A percentile compares a stretch with the other conserved stretches of the same genome.
Evolutionary conservation across 306 rosid genomes (phyloP).

Genomic region (Gastrolobium villosum): DNA sequence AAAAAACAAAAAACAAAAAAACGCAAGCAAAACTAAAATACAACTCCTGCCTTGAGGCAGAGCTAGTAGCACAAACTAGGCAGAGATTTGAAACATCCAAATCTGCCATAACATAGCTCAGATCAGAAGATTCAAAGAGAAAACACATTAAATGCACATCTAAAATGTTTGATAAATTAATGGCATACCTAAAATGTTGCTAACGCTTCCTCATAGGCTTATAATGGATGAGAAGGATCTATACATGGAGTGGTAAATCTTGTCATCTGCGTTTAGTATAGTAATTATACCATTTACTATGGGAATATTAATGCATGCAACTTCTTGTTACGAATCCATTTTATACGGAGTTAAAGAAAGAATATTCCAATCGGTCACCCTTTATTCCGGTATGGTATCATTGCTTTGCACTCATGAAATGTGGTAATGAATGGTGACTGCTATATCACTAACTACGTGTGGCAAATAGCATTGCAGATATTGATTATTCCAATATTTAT

Average conservation of each 20-base stretch:
- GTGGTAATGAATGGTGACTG: slow-evolving; percentile 15
- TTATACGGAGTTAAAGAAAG: background rate
- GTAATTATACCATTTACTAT: background rate
- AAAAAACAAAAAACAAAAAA: too few relatives aligned
- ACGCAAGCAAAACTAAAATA: background rate
- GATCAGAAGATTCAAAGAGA: background rate
- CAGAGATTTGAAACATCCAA: background rate
- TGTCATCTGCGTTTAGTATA: background rate
- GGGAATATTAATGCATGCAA: background rate
- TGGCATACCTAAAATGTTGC: background rate
- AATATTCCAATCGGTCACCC: slow-evolving; percentile 27
- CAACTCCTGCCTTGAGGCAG: background rate
- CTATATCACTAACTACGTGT: background rate
- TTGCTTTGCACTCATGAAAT: slow-evolving; percentile 29
- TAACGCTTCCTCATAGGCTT: background rate
- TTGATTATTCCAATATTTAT: slow-evolving; percentile 45
- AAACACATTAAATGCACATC: background rate
- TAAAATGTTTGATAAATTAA: background rate
- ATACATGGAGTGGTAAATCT: too few relatives aligned
- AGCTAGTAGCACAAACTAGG: background rate
- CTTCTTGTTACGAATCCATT: background rate
- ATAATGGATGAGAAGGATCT: too few relatives aligned
- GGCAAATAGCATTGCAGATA: slow-evolving; percentile 43
- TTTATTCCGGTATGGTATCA: slow-evolving; percentile 5
- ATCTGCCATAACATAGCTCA: background rate